Evolutionary conservation across 2,329 filamentous ascomycete genomes (phyloP), one percentile per base, ranked within the genome.

Genomic region (Aspergillus floridensis): DNA sequence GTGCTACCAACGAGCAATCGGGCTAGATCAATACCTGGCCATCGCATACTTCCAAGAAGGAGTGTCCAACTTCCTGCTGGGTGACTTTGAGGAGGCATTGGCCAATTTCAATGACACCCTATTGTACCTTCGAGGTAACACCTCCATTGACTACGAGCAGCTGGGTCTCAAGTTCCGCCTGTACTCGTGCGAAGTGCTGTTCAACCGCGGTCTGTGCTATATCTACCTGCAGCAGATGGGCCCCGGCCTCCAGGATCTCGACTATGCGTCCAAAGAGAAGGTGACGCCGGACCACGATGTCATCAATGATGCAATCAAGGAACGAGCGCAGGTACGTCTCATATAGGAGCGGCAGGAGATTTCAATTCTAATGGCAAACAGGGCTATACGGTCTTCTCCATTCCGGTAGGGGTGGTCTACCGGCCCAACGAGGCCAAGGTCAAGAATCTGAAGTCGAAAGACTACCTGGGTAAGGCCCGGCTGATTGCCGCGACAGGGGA

Each of bases 101-200:
- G 93, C 93, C 67, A 98, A 98, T 79, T 99, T 99, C 84, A 99
- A 99, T 80, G 95, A 99, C 73, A 97, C 95, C 0, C 82, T 99
- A 46, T 81, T 97, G 47, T 98, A 98, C 76, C 84, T 99, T 49
- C 87, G 95, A 71, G 95, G 95, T 63, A 98, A 99, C 80, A 93
- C 92, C 58, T 91, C 95, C 79, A 99, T 99, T 77, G 93, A 99
- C 77, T 99, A 99, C 76, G 92, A 96, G 61, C 95, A 99, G 76
- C 79, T 99, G 52, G 95, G 95, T 21, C 84, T 99, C 49, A 89
- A 96, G 60, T 99, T 98, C 81, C 96, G 96, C 76, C 82, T 99
- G 11, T 98, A 93, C 76, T 97, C 95, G 1, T 99, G 95, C 79
- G 95, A 99, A 72, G 93, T 97, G 2, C 82, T 99, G 26, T 99